Percentiles rank a stretch among this genome's conserved stretches.
phyloP scores from a whole-genome alignment of 106 monocot species.

The Hemerocallis citrina region DNA sequence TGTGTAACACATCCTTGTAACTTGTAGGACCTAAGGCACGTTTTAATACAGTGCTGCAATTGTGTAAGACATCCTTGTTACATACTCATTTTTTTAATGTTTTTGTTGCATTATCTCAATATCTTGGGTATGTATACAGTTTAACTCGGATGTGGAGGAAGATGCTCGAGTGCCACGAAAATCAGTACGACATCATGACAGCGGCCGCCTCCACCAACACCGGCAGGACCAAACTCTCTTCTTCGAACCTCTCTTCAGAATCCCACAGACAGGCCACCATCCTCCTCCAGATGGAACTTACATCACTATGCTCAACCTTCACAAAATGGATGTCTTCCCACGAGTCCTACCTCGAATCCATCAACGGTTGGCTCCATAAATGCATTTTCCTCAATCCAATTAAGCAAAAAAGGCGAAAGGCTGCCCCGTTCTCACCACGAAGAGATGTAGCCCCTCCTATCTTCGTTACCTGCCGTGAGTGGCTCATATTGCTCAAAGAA shows the following conservation, averaged over 20 bases:
- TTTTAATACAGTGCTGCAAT: no score
- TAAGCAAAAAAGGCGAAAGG: conserved; percentile 23
- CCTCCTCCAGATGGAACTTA: conserved; percentile 50
- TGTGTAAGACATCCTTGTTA: no score
- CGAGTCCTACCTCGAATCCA: conserved; percentile 54
- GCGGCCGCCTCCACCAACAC: conserved; percentile 25
- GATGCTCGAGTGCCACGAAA: conserved; percentile 73
- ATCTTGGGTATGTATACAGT: conserved; percentile 25
- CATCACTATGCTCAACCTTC: conserved; percentile 55
- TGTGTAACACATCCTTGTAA: no score
- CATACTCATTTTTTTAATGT: background rate
- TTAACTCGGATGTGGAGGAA: conserved; percentile 78
- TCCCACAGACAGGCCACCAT: conserved; percentile 33
- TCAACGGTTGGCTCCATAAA: conserved; percentile 81
- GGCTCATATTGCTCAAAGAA: conserved; percentile 40
- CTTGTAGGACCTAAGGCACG: no score
- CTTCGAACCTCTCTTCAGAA: conserved; percentile 27
- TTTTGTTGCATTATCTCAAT: background rate
- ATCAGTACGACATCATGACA: conserved; percentile 47
- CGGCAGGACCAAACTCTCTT: conserved; percentile 32
- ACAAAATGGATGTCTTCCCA: conserved; percentile 73
- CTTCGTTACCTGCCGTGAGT: conserved; percentile 65
- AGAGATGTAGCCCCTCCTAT: conserved; percentile 58
- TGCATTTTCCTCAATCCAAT: conserved; percentile 40
- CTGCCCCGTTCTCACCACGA: conserved; percentile 26